Conservation (phyloP, 257 asterid genomes). For the Parsonsia alboflavescens region DNA sequence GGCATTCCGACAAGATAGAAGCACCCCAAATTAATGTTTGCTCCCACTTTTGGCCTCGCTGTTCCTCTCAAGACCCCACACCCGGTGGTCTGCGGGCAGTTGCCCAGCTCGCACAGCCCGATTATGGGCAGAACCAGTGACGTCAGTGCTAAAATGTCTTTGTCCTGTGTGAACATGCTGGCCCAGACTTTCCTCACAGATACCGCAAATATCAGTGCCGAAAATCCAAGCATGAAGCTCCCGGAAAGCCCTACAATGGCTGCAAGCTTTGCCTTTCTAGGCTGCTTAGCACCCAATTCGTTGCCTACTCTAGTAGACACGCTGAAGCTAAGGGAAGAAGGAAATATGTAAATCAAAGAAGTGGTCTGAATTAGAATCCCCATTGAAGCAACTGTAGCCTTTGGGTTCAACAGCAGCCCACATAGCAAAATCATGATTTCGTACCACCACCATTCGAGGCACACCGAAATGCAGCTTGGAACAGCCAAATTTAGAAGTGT, state of each 20-base stretch:
- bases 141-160: conserved; percentile 53
- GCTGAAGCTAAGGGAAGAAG: conserved; percentile 65
- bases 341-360: conserved; percentile 71
- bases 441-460: conserved; percentile 97
- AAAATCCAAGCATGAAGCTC: conserved; percentile 51
- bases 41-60: conserved; percentile 83
- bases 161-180: conserved; percentile 59
- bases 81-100: conserved; percentile 91
- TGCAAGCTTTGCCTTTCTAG: conserved; percentile 49
- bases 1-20: conserved; percentile 80
- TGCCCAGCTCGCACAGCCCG: conserved; percentile 83
- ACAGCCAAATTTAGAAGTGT: conserved; percentile 47
- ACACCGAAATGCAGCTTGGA: conserved; percentile 78
- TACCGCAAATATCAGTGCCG: conserved; percentile 53
- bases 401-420: conserved; percentile 52
- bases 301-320: conserved; percentile 80
- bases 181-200: conserved; percentile 64
- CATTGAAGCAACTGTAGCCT: conserved; percentile 76
- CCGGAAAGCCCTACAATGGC: conserved; percentile 54
- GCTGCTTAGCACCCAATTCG: conserved; percentile 55
- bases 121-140: conserved; percentile 60
- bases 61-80: conserved; percentile 82
- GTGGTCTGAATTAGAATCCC: conserved; percentile 78
- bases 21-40: conserved; percentile 69
- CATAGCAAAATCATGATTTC: conserved; percentile 74